These are phyloP conservation scores for Debaryomyces prosopidis DNA, from an alignment of 805 yeast species.

Conservation along the genomic window DNA sequence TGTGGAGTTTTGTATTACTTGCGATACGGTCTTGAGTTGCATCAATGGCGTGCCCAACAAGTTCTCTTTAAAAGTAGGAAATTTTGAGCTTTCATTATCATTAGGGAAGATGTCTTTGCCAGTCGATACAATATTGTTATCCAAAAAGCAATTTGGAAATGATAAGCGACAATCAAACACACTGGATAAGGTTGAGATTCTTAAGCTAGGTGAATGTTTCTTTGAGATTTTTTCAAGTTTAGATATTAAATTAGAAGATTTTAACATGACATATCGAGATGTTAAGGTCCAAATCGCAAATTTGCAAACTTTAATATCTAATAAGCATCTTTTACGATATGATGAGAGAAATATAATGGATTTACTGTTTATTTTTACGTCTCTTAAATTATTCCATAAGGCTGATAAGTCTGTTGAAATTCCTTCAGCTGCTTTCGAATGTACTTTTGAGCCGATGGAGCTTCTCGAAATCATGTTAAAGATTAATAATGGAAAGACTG, in stretches of 20 bases:
- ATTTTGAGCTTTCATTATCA: conserved; percentile 11
- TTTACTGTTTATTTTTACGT: conserved; percentile 25
- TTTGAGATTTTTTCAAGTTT: conserved; percentile 11
- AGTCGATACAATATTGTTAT: not conserved
- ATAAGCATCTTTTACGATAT: conserved; percentile 7
- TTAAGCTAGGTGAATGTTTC: conserved; percentile 5
- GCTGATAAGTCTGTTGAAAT: conserved; percentile 32
- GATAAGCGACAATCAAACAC: not conserved
- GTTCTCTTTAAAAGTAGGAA: conserved; percentile 12
- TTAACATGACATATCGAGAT: conserved; percentile 18
- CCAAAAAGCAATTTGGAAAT: not conserved
- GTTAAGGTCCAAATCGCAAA: conserved; percentile 18
- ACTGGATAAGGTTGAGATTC: not conserved
- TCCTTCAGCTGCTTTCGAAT: conserved; percentile 32
- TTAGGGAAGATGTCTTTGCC: not conserved
- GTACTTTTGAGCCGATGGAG: conserved; percentile 23
- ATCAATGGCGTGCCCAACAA: conserved; percentile 1
- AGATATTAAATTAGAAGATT: conserved; percentile 26
- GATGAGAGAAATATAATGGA: conserved; percentile 9
- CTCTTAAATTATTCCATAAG: conserved; percentile 27
- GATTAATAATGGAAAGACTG: conserved; percentile 6
- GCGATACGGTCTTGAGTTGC: conserved; percentile 22
- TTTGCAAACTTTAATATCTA: conserved; percentile 16
- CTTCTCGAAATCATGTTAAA: conserved; percentile 19
- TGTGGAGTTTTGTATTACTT: conserved; percentile 20